Evolutionary conservation across 768 basidiomycete genomes (phyloP).

Genomic region (Psilocybe tampanensis): DNA sequence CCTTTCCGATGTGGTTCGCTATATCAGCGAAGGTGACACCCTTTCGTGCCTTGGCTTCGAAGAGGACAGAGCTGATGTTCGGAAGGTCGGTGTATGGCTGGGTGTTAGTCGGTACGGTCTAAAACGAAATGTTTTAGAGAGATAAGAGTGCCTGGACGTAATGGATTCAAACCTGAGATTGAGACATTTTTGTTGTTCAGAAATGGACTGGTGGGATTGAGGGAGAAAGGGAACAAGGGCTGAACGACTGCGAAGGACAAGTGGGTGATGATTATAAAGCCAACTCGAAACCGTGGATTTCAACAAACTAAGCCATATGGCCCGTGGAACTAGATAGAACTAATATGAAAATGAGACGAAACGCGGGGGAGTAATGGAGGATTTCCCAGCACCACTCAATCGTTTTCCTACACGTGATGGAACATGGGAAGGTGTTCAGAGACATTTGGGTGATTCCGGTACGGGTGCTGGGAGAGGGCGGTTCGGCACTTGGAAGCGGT

Average conservation of each 20-base stretch:
- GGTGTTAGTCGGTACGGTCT: slow-evolving; percentile 46
- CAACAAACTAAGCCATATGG: slow-evolving; percentile 7
- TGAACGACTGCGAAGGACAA: not conserved
- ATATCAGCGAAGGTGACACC: slow-evolving; percentile 75
- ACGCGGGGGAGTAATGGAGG: slow-evolving; percentile 7
- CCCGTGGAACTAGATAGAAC: not conserved
- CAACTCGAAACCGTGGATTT: slow-evolving; percentile 1
- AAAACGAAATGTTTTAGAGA: not conserved
- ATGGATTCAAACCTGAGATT: not conserved
- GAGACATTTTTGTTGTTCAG: slow-evolving; percentile 9
- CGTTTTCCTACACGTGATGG: slow-evolving; percentile 15
- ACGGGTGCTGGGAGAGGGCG: slow-evolving; percentile 3
- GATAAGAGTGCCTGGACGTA: not conserved
- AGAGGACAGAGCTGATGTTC: slow-evolving; percentile 47
- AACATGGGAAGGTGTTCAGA: slow-evolving; percentile 8
- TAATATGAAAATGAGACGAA: slow-evolving; percentile 4
- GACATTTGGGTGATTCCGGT: not conserved
- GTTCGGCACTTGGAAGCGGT: not conserved
- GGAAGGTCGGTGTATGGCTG: slow-evolving; percentile 55
- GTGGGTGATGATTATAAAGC: slow-evolving; percentile 12
- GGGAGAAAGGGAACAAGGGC: not conserved
- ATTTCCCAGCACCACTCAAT: slow-evolving; percentile 1
- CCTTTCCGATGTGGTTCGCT: slow-evolving; percentile 63
- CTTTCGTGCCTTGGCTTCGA: slow-evolving; percentile 70
- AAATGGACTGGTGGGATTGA: not conserved